These are phyloP conservation scores for Pichia rugopelliculosa DNA, from an alignment of 805 yeast genomes.

Conservation along the genomic window DNA sequence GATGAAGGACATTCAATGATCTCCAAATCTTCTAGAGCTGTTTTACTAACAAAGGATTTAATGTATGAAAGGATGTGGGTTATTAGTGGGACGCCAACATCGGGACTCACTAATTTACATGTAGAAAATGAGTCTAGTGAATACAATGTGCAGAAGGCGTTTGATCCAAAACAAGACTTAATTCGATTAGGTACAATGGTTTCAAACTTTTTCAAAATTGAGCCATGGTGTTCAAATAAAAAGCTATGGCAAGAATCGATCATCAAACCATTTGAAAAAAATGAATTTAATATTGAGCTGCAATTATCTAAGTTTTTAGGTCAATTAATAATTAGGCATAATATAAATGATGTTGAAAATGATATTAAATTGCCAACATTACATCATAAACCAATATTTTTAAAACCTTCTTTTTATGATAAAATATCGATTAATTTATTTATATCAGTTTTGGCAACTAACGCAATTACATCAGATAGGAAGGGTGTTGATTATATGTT, in stretches of 20 bases:
- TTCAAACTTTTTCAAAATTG: slow-evolving; percentile 46
- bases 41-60: slow-evolving; percentile 39
- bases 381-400: slow-evolving; percentile 48
- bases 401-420: slow-evolving; percentile 59
- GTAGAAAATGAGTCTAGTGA: slow-evolving; percentile 32
- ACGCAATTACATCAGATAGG: slow-evolving; percentile 68
- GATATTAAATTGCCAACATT: slow-evolving; percentile 54
- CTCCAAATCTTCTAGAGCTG: slow-evolving; percentile 43
- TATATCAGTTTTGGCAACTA: slow-evolving; percentile 59
- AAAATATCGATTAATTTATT: slow-evolving; percentile 55
- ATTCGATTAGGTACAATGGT: slow-evolving; percentile 45
- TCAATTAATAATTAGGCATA: slow-evolving; percentile 50
- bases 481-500: slow-evolving; percentile 65
- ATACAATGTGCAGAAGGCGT: slow-evolving; percentile 42
- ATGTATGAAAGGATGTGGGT: slow-evolving; percentile 63
- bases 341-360: slow-evolving; percentile 42
- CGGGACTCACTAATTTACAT: slow-evolving; percentile 55
- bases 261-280: slow-evolving; percentile 40
- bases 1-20: slow-evolving; percentile 70
- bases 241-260: slow-evolving; percentile 42
- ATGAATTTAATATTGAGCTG: slow-evolving; percentile 33
- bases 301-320: slow-evolving; percentile 37
- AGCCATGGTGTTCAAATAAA: slow-evolving; percentile 46
- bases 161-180: slow-evolving; percentile 48
- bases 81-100: slow-evolving; percentile 70